phyloP scores from a whole-genome alignment of 257 asterid genomes.

The Linderniella brevidens region DNA sequence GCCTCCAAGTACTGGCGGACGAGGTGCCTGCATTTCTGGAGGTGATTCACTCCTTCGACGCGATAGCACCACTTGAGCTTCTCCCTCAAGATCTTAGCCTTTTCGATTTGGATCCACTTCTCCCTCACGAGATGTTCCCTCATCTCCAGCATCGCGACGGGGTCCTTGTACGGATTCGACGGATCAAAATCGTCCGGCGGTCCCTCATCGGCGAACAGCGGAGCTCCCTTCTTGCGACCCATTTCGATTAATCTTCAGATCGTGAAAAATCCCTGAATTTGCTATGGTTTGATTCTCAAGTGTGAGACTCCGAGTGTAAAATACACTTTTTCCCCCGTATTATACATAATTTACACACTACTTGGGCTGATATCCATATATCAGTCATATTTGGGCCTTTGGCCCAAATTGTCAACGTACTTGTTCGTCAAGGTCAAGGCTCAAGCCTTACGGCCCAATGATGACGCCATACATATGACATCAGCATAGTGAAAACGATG shows the following conservation, averaged over 20 bases:
- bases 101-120: conserved; percentile 94
- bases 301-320: too few species aligned
- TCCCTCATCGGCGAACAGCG: conserved; percentile 42
- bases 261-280: too few species aligned
- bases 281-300: too few species aligned
- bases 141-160: conserved; percentile 86
- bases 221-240: conserved; percentile 77
- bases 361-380: too few species aligned
- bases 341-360: too few species aligned
- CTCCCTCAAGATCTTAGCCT: conserved; percentile 81
- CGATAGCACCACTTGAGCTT: conserved; percentile 88
- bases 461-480: too few species aligned
- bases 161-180: conserved; percentile 75
- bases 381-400: too few species aligned
- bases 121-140: conserved; percentile 76
- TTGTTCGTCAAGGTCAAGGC: too few species aligned
- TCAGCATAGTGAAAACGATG: too few species aligned
- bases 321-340: too few species aligned
- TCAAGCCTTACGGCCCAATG: too few species aligned
- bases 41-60: conserved; percentile 72
- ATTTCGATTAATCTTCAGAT: conserved; percentile 12
- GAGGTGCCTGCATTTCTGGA: conserved; percentile 89
- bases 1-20: conserved; percentile 77
- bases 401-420: too few species aligned
- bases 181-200: conserved; percentile 85